Base-by-base conservation (phyloP, 306 rosid genomes). In the Malus asiatica region DNA sequence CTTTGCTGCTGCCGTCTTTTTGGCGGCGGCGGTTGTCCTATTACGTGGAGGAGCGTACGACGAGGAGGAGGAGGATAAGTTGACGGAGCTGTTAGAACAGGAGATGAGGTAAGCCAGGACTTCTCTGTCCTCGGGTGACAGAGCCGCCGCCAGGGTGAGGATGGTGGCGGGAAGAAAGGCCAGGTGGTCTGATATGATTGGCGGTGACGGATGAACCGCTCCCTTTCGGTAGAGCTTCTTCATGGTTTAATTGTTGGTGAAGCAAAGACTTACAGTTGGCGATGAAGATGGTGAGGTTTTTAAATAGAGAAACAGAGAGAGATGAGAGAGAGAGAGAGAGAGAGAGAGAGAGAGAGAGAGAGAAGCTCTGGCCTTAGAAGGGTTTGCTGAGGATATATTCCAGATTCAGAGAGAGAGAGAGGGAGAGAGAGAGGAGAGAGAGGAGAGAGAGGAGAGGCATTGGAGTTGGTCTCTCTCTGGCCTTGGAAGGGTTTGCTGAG, bases 221-320 rank as follows among this genome's bases (percentile, higher is more conserved):
- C 89, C 92, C 78, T 81, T 90, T 29, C 96, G 88, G 80, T 85
- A 88, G n/a, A 90, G 90, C 86, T 95, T 95, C 93, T 95, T 95
- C 99, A 95, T 95, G 73, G 73, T 58, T 6, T 1, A 25, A 23
- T 22, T 14, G 2, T 22, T 42, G 20, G 23, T 13, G 25, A 64
- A 64, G 6, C 64, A 70, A 67, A 48, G 70, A 72, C 66, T 61
- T 61, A 61, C 66, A 32, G 42, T 64, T 63, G 44, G 35, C 16
- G 40, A 44, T 16, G 73, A 71, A 30, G 74, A 71, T 60, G 42
- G 4, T 59, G 72, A 78, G 51, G 16, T 15, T 45, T 40, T 48
- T 6, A 23, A 9, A 53, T 3, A 3, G 42, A 5, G 12, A 30
- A 40, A 52, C 6, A 52, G 64, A 46, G 19, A 61, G 74, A 29